Base-by-base conservation (phyloP, 306 rosid genomes). In the Sicyos edulis region DNA sequence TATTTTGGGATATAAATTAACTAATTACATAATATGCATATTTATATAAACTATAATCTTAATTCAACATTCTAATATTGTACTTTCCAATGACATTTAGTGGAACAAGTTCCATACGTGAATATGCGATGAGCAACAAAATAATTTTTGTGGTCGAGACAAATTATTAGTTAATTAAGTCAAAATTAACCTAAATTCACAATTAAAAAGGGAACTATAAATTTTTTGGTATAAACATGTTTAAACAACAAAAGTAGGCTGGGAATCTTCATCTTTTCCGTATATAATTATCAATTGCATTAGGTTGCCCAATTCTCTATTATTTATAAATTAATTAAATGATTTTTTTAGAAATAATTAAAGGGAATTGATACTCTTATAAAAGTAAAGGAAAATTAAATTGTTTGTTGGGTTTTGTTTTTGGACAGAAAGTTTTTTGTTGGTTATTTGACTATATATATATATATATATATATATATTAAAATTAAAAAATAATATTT, bases 251-350 rank as follows among this genome's bases (percentile, higher is more conserved):
- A 34, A 65, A 7, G 7, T 65, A 65, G n/a, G n/a, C 15, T 5
- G 10, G 7, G n/a, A 44, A 40, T 21, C 19, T 42, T 42, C 29
- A 20, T 42, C 16, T 45, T 4, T 16, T 44, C 71, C 37, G 45
- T 32, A 20, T 2, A 66, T 50, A 32, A 2, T 11, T 11, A 20
- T 66, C 2, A 20, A 67, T 65, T 65, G 71, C 14, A 65, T 65
- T 42, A 65, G 71, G 40, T 67, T 45, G 40, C 72, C 34, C 54
- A 47, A 65, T 65, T 10, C 71, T 45, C 19, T 12, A 20, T 44
- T 12, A 17, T 44, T 65, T 67, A 47, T 44, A 6, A 22, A 45
- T 66, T 37, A 34, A 10, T 42, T 20, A 45, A 44, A 11, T n/a
- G n/a, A n/a, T n/a, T n/a, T n/a, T n/a, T n/a, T n/a, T n/a, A n/a